These are phyloP conservation scores for Porodaedalea pini DNA, from an alignment of 1,284 basidiomycete genomes.

Conservation along the genomic window DNA sequence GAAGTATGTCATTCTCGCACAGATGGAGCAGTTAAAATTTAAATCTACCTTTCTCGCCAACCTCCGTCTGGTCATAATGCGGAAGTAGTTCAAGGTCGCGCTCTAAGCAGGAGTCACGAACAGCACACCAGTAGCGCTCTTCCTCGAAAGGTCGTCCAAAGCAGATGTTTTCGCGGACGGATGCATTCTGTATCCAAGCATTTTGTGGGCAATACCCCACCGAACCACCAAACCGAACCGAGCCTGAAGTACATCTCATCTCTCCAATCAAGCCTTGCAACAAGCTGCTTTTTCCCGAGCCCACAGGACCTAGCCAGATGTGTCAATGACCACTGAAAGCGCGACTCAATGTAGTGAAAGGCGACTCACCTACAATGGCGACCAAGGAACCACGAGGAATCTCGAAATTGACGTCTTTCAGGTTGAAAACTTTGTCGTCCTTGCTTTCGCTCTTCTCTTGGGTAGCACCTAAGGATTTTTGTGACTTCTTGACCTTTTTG, in stretches of 20 bases:
- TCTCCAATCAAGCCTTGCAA: conserved; percentile 79
- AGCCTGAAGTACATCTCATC: conserved; percentile 65
- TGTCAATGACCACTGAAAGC: not conserved
- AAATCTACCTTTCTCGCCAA: conserved; percentile 72
- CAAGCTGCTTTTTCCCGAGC: conserved; percentile 68
- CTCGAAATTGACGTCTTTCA: conserved; percentile 57
- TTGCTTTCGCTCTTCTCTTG: conserved; percentile 30
- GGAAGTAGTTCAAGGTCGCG: conserved; percentile 80
- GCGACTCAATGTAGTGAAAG: not conserved
- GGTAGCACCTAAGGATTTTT: conserved; percentile 25
- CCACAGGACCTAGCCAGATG: conserved; percentile 50
- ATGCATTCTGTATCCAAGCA: conserved; percentile 52
- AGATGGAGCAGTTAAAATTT: conserved; percentile 24
- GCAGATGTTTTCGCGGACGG: conserved; percentile 71
- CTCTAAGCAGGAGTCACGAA: conserved; percentile 72
- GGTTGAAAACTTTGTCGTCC: conserved; percentile 45
- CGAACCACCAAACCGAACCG: conserved; percentile 56
- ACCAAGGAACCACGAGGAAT: conserved; percentile 72
- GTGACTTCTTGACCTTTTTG: conserved; percentile 30
- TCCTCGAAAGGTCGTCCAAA: conserved; percentile 83
- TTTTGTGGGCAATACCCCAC: conserved; percentile 55
- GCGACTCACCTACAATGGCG: conserved; percentile 49
- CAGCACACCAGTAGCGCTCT: conserved; percentile 72
- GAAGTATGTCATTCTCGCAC: not conserved
- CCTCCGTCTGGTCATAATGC: conserved; percentile 82